phyloP scores from a whole-genome alignment of 257 asterid species.

The Solanum gracilifrons region DNA sequence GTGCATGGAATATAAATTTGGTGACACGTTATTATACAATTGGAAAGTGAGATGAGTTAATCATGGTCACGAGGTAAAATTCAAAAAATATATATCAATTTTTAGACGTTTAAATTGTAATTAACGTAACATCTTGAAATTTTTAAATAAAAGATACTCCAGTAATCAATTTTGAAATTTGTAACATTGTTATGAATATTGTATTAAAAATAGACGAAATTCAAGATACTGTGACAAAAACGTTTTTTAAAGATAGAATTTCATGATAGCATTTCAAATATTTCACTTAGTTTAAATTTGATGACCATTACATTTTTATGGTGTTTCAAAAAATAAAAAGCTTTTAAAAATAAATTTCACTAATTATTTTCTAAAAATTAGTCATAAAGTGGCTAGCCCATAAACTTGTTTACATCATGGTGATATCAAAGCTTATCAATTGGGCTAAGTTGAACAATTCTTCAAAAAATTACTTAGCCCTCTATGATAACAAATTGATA shows the following conservation, averaged over 20 bases:
- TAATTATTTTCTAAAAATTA: no score
- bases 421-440: background rate
- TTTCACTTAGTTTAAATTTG: background rate
- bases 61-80: background rate
- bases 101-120: background rate
- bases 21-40: background rate
- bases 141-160: background rate
- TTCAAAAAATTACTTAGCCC: background rate
- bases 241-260: background rate
- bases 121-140: background rate
- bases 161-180: background rate
- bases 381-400: background rate
- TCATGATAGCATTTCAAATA: background rate
- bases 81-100: background rate
- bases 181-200: background rate
- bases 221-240: background rate
- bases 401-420: background rate
- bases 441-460: background rate
- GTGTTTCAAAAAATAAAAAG: background rate
- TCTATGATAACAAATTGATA: no score
- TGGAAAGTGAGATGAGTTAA: background rate
- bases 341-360: background rate
- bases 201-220: background rate
- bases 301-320: background rate
- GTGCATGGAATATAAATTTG: background rate